phyloP scores from a whole-genome alignment of 306 rosid species.

The Quercus berberidifolia region DNA sequence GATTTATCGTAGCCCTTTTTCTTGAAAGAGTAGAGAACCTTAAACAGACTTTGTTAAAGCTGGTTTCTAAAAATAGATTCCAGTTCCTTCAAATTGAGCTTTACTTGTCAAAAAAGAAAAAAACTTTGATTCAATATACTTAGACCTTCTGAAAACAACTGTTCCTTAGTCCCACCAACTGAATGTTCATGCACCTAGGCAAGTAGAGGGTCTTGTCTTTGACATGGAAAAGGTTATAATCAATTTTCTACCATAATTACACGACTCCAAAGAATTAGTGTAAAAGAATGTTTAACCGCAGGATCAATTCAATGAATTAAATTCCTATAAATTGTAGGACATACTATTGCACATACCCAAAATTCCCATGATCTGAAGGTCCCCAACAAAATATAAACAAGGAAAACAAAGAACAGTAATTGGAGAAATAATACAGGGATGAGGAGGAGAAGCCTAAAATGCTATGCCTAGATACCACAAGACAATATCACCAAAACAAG shows the following conservation, averaged over 20 bases:
- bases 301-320: background rate
- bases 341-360: background rate
- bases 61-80: background rate
- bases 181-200: background rate
- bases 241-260: background rate
- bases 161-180: background rate
- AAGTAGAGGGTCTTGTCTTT: background rate
- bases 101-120: conserved; percentile 2
- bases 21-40: background rate
- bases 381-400: background rate
- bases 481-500: background rate
- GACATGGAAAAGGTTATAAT: too few species aligned
- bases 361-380: background rate
- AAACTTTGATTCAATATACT: background rate
- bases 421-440: background rate
- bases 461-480: background rate
- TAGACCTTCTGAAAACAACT: background rate
- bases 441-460: background rate
- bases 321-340: background rate
- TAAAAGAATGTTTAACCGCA: background rate
- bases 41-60: background rate
- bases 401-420: background rate
- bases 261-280: background rate
- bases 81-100: background rate
- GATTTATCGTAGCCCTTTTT: background rate